Percentiles rank a stretch among this genome's conserved stretches.
These are phyloP conservation scores for Sisymbrium irio DNA, from an alignment of 345 rosid species.

Conservation along the genomic window DNA sequence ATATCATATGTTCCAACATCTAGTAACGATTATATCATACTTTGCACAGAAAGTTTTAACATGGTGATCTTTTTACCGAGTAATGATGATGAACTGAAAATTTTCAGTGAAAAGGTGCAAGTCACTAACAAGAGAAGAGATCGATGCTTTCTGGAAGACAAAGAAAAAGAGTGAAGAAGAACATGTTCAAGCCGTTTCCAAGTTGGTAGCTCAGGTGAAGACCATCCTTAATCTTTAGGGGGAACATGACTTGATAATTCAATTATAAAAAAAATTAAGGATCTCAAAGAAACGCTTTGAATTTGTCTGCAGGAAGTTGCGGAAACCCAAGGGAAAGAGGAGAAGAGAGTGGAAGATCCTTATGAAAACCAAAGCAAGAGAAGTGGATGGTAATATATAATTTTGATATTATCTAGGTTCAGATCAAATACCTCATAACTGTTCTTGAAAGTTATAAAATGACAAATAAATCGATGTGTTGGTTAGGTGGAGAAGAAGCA, in stretches of 20 bases:
- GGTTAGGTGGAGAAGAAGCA: slow-evolving; percentile 82
- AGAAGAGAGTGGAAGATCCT: neutral
- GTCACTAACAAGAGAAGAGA: slow-evolving; percentile 71
- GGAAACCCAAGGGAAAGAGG: slow-evolving; percentile 4
- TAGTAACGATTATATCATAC: neutral
- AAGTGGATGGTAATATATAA: slow-evolving; percentile 48
- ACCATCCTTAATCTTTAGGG: slow-evolving; percentile 36
- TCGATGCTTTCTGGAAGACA: slow-evolving; percentile 69
- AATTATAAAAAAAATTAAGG: neutral
- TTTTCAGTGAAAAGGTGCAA: slow-evolving; percentile 56
- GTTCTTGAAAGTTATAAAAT: neutral
- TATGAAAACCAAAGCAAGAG: slow-evolving; percentile 33
- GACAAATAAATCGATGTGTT: neutral
- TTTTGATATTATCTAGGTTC: neutral
- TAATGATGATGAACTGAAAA: neutral
- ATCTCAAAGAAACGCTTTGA: neutral
- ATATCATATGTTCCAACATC: neutral
- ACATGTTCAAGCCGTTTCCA: slow-evolving; percentile 43
- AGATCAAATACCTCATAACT: neutral
- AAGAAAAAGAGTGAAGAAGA: slow-evolving; percentile 67
- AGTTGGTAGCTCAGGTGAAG: slow-evolving; percentile 36
- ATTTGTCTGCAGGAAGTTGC: slow-evolving; percentile 23
- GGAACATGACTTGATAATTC: neutral
- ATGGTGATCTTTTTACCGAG: neutral
- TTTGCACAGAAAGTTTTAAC: neutral